These are phyloP conservation scores for Ceratocystis diversiconidia DNA, from an alignment of 2,329 filamentous ascomycete species.

Conservation along the genomic window DNA sequence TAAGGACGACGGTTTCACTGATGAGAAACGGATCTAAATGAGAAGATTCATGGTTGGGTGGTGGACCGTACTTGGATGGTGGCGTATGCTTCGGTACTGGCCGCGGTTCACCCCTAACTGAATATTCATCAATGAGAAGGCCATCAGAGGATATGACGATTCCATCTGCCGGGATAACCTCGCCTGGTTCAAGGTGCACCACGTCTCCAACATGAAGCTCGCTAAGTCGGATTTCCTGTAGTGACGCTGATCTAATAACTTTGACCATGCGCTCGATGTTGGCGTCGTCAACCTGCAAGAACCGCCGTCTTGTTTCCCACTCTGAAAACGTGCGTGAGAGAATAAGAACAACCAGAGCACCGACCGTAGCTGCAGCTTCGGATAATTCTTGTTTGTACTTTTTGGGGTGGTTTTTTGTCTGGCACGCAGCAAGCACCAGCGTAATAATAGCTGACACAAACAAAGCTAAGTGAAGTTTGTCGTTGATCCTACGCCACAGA, in stretches of 20 bases:
- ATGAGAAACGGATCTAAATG: slow-evolving; percentile 65
- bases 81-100: slow-evolving; percentile 45
- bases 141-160: slow-evolving; percentile 52
- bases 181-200: slow-evolving; percentile 57
- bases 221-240: slow-evolving; percentile 53
- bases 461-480: slow-evolving; percentile 62
- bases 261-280: slow-evolving; percentile 65
- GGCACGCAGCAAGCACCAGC: slow-evolving; percentile 59
- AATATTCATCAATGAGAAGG: slow-evolving; percentile 53
- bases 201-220: slow-evolving; percentile 63
- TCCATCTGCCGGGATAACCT: slow-evolving; percentile 59
- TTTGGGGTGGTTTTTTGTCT: slow-evolving; percentile 43
- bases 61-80: background rate
- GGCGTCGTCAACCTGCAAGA: slow-evolving; percentile 66
- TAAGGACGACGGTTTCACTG: slow-evolving; percentile 62
- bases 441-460: slow-evolving; percentile 60
- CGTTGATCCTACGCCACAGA: slow-evolving; percentile 64
- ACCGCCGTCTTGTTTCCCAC: slow-evolving; percentile 70
- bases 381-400: slow-evolving; percentile 59
- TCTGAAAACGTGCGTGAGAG: slow-evolving; percentile 66
- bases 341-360: slow-evolving; percentile 63
- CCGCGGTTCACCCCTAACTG: slow-evolving; percentile 63
- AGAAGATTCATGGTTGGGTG: background rate
- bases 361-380: slow-evolving; percentile 65
- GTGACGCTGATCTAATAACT: slow-evolving; percentile 59